Evolutionary conservation across 768 basidiomycete species (phyloP).

Genomic region (Heimioporus sp.): DNA sequence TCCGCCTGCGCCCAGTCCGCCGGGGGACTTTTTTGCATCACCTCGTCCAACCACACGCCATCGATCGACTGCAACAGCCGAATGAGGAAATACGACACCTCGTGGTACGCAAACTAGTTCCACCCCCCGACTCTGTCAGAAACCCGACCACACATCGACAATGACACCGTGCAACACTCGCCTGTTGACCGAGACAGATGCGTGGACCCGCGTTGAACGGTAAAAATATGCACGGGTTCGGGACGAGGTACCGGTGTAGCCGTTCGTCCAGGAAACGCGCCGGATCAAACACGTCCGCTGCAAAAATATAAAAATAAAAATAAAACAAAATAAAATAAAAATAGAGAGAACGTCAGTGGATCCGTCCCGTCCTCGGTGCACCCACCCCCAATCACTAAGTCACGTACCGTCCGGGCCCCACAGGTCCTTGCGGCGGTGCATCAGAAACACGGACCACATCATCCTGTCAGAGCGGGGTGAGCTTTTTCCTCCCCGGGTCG

Average conservation of each 20-base stretch:
- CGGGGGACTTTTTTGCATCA: conserved; percentile 48
- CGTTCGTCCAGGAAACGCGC: conserved; percentile 64
- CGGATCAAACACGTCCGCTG: conserved; percentile 51
- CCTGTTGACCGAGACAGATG: conserved; percentile 57
- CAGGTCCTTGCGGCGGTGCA: conserved; percentile 34
- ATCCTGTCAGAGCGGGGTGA: too few relatives aligned
- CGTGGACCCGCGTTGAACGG: conserved; percentile 70
- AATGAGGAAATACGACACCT: conserved; percentile 61
- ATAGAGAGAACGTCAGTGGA: too few relatives aligned
- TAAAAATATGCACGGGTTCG: conserved; percentile 67
- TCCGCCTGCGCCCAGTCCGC: conserved; percentile 38
- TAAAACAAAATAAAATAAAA: neutral
- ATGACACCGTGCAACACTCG: too few relatives aligned
- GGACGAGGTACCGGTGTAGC: conserved; percentile 47
- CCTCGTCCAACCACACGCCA: conserved; percentile 40
- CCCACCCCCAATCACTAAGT: too few relatives aligned
- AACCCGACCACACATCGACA: too few relatives aligned
- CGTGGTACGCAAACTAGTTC: conserved; percentile 52
- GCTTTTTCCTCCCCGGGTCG: too few relatives aligned
- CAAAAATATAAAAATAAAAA: neutral
- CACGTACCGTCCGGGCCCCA: conserved; percentile 31
- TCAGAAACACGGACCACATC: conserved; percentile 26
- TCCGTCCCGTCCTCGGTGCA: too few relatives aligned
- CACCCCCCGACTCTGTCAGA: too few relatives aligned
- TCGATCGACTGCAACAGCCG: conserved; percentile 57